Evolutionary conservation across 2,329 filamentous ascomycete species (phyloP).

Genomic region (Nigrograna mackinnonii): DNA sequence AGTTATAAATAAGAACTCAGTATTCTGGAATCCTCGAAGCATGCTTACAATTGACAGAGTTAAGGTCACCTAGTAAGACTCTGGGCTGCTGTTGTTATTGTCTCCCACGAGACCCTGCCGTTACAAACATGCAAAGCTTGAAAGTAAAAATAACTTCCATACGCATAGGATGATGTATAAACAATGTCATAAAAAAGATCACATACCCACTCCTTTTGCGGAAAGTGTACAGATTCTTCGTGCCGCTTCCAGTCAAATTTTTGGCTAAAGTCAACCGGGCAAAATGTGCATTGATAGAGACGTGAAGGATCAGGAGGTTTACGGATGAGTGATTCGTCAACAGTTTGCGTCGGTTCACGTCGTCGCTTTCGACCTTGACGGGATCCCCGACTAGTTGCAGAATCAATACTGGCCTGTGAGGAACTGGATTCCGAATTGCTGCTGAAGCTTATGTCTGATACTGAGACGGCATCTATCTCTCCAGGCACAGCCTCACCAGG

Average conservation of each 20-base stretch:
- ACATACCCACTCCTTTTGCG: conserved; percentile 68
- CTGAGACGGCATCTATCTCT: conserved; percentile 7
- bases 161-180: no score
- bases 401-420: conserved; percentile 21
- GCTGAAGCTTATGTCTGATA: conserved; percentile 15
- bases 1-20: no score
- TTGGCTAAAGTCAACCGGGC: conserved; percentile 52
- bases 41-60: no score
- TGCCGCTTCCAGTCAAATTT: conserved; percentile 64
- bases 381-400: conserved; percentile 16
- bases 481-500: neutral
- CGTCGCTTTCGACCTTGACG: conserved; percentile 25
- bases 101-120: no score
- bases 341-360: conserved; percentile 10
- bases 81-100: no score
- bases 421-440: conserved; percentile 18
- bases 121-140: no score
- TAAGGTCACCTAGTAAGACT: no score
- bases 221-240: conserved; percentile 65
- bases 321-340: conserved; percentile 12
- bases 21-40: no score
- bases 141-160: no score
- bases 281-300: conserved; percentile 58
- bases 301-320: conserved; percentile 15
- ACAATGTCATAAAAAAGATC: no score